Percentiles rank a stretch among this genome's conserved stretches.
Conservation (phyloP, 768 basidiomycete genomes). For the Phanerodontia chrysosporium region DNA sequence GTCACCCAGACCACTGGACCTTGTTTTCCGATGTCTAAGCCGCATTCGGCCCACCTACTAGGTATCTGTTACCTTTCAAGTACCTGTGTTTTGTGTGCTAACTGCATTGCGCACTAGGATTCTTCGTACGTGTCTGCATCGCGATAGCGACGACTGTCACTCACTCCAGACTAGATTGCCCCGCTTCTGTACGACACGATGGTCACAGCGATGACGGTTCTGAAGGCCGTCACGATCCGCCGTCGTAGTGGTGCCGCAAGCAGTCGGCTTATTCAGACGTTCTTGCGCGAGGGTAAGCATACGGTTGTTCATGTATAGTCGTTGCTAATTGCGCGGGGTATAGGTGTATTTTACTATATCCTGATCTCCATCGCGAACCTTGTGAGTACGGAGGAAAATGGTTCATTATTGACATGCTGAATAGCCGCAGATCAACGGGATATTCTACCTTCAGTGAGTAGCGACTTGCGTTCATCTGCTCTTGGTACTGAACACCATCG, state of each 20-base stretch:
- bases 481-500: slow-evolving; percentile 9
- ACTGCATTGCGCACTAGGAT: slow-evolving; percentile 12
- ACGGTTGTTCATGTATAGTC: no score
- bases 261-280: slow-evolving; percentile 78
- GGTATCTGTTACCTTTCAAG: slow-evolving; percentile 44
- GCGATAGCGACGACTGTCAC: no score
- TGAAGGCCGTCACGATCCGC: slow-evolving; percentile 75
- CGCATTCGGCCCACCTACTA: slow-evolving; percentile 77
- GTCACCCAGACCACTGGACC: slow-evolving; percentile 47
- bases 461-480: neutral
- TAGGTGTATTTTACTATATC: slow-evolving; percentile 81
- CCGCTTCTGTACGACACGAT: slow-evolving; percentile 79
- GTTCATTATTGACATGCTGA: neutral
- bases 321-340: no score
- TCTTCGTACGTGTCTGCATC: slow-evolving; percentile 27
- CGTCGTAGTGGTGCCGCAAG: slow-evolving; percentile 71
- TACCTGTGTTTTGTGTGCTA: slow-evolving; percentile 4
- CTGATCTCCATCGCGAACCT: slow-evolving; percentile 85
- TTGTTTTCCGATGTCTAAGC: slow-evolving; percentile 78
- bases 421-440: slow-evolving; percentile 59
- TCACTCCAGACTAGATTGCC: no score
- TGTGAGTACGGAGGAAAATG: slow-evolving; percentile 28
- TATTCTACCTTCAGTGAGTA: slow-evolving; percentile 79
- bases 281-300: slow-evolving; percentile 77
- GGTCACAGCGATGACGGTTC: slow-evolving; percentile 76